Conservation (phyloP, 1,284 basidiomycete genomes). For the Omphalotus olearius region DNA sequence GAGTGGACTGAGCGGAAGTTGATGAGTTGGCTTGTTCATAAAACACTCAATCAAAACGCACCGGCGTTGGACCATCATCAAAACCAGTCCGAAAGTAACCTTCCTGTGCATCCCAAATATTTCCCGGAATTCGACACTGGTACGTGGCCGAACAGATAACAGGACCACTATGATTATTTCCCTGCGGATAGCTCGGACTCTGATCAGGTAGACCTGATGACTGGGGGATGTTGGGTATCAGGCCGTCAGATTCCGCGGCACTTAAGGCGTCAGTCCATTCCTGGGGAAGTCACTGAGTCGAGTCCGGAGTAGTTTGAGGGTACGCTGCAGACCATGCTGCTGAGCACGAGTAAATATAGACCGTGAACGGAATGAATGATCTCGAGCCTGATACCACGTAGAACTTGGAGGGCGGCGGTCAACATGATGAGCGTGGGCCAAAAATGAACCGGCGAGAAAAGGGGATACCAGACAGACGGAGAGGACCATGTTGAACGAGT, state of each 20-base stretch:
- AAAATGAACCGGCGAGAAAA: slow-evolving; percentile 31
- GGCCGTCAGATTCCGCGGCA: slow-evolving; percentile 59
- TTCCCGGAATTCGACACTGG: slow-evolving; percentile 54
- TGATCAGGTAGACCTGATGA: slow-evolving; percentile 33
- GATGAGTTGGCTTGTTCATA: neutral
- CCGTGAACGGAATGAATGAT: slow-evolving; percentile 57
- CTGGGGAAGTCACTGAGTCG: slow-evolving; percentile 45
- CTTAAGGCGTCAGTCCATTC: slow-evolving; percentile 68
- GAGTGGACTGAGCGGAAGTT: slow-evolving; percentile 10
- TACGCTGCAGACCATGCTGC: slow-evolving; percentile 59
- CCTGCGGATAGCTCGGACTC: slow-evolving; percentile 54
- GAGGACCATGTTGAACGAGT: slow-evolving; percentile 20
- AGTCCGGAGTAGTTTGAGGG: slow-evolving; percentile 41
- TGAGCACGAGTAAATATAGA: slow-evolving; percentile 24
- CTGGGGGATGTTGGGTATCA: slow-evolving; percentile 66
- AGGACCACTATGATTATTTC: slow-evolving; percentile 45
- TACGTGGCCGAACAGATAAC: slow-evolving; percentile 64
- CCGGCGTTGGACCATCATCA: slow-evolving; percentile 75
- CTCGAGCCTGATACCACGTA: slow-evolving; percentile 54
- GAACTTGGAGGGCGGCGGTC: slow-evolving; percentile 30
- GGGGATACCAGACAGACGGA: slow-evolving; percentile 28
- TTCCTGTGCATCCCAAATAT: slow-evolving; percentile 70
- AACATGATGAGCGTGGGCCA: slow-evolving; percentile 25
- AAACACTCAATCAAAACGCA: slow-evolving; percentile 26
- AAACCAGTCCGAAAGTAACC: slow-evolving; percentile 59